These are phyloP conservation scores for Ogataea ganodermae DNA, from an alignment of 805 yeast genomes.

Conservation along the genomic window DNA sequence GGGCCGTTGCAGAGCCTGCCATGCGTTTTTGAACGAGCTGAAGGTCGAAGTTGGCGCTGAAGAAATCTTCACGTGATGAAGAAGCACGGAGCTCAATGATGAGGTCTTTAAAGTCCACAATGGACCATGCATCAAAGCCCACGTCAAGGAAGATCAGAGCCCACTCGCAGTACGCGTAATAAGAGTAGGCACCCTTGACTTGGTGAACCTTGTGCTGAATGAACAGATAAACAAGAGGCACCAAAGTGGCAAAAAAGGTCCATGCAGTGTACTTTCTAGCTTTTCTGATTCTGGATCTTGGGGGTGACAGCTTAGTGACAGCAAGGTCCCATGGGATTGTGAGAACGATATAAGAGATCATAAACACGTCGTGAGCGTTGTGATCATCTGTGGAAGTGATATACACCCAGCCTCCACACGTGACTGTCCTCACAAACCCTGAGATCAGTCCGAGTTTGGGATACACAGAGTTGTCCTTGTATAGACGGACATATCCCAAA, in stretches of 20 bases:
- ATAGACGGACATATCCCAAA: slow-evolving; percentile 52
- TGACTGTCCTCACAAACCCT: slow-evolving; percentile 87
- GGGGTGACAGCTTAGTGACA: slow-evolving; percentile 52
- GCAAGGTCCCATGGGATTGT: slow-evolving; percentile 89
- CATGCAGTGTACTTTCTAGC: slow-evolving; percentile 54
- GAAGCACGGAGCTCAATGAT: slow-evolving; percentile 45
- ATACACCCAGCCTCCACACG: slow-evolving; percentile 99
- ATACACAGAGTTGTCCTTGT: slow-evolving; percentile 37
- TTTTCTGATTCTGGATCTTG: slow-evolving; percentile 49
- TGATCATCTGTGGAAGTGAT: slow-evolving; percentile 97
- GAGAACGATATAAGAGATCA: slow-evolving; percentile 85
- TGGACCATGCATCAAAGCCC: slow-evolving; percentile 79
- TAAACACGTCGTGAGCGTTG: slow-evolving; percentile 92
- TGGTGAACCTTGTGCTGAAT: slow-evolving; percentile 90
- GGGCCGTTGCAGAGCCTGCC: neutral
- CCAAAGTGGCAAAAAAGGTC: slow-evolving; percentile 67
- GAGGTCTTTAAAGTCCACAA: slow-evolving; percentile 66
- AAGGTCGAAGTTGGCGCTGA: slow-evolving; percentile 28
- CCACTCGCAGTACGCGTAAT: slow-evolving; percentile 96
- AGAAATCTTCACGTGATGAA: slow-evolving; percentile 23
- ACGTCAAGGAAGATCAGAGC: slow-evolving; percentile 79
- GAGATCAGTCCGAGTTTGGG: slow-evolving; percentile 48
- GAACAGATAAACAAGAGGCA: slow-evolving; percentile 86
- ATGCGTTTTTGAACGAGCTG: slow-evolving; percentile 16
- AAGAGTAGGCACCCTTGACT: slow-evolving; percentile 91